phyloP scores from a whole-genome alignment of 331 rosid genomes.

The Erythrophleum ivorense region DNA sequence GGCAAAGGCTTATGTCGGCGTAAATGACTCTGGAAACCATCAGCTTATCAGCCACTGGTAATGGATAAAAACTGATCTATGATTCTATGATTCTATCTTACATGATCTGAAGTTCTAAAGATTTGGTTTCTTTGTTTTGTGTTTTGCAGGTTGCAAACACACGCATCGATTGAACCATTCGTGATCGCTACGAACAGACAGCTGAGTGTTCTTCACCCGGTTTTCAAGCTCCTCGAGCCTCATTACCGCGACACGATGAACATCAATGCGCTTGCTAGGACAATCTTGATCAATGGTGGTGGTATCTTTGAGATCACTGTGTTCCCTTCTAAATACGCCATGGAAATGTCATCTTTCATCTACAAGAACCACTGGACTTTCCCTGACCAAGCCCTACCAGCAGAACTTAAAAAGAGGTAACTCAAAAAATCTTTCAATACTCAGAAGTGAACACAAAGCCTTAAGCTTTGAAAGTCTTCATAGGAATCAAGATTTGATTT shows the following conservation, averaged over 20 bases:
- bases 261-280: constrained; percentile 1
- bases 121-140: not conserved
- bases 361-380: constrained; percentile 31
- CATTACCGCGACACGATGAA: constrained; percentile 31
- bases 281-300: not conserved
- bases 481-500: no score
- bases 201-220: constrained; percentile 29
- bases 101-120: not conserved
- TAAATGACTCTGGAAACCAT: constrained; percentile 45
- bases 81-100: not conserved
- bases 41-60: constrained; percentile 53
- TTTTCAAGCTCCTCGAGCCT: not conserved
- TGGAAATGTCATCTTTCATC: not conserved
- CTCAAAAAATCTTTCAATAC: no score
- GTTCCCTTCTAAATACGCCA: not conserved
- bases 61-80: no score
- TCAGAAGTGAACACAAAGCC: no score
- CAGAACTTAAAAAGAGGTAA: constrained; percentile 30
- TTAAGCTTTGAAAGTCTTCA: no score
- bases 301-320: constrained; percentile 5
- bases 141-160: not conserved
- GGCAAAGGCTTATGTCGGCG: constrained; percentile 48
- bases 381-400: not conserved
- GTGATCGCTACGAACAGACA: constrained; percentile 32
- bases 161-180: constrained; percentile 30